Evolutionary conservation across 345 rosid species (phyloP).

Genomic region (Ceriops tagal): DNA sequence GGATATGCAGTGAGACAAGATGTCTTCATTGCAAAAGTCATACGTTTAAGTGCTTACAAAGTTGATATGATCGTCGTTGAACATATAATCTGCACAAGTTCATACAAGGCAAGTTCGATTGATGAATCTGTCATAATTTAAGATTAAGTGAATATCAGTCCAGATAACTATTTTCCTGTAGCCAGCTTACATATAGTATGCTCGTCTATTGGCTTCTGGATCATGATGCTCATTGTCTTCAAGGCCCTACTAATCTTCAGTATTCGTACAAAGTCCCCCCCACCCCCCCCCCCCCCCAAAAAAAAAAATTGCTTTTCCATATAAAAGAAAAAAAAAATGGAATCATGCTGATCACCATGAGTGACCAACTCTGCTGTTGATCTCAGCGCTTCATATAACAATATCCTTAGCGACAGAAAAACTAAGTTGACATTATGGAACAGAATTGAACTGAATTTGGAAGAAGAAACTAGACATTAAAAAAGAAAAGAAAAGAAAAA

Average conservation of each 20-base stretch:
- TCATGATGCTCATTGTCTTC: conserved; percentile 90
- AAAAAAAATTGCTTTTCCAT: no score
- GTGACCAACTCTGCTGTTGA: conserved; percentile 91
- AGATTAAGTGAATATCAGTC: no score
- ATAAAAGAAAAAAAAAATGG: conserved; percentile 42
- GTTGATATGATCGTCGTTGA: conserved; percentile 94
- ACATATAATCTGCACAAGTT: conserved; percentile 74
- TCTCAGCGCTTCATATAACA: conserved; percentile 86
- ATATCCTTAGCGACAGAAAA: conserved; percentile 49
- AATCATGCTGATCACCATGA: conserved; percentile 91
- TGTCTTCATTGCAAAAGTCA: conserved; percentile 90
- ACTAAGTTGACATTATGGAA: conserved; percentile 6
- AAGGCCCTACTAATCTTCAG: conserved; percentile 57
- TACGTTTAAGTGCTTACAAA: conserved; percentile 71
- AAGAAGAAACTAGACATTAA: not conserved
- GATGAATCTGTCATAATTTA: not conserved
- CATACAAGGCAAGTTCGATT: conserved; percentile 17
- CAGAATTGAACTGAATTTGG: conserved; percentile 1
- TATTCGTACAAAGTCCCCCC: conserved; percentile 85
- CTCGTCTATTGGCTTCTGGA: conserved; percentile 77
- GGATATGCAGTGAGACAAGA: conserved; percentile 85
- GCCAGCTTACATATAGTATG: conserved; percentile 80
- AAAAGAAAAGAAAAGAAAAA: no score
- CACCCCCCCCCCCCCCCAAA: no score
- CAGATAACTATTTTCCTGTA: not conserved